These are phyloP conservation scores for Gymnopilus junonius DNA, from an alignment of 768 basidiomycete species.

Conservation along the genomic window DNA sequence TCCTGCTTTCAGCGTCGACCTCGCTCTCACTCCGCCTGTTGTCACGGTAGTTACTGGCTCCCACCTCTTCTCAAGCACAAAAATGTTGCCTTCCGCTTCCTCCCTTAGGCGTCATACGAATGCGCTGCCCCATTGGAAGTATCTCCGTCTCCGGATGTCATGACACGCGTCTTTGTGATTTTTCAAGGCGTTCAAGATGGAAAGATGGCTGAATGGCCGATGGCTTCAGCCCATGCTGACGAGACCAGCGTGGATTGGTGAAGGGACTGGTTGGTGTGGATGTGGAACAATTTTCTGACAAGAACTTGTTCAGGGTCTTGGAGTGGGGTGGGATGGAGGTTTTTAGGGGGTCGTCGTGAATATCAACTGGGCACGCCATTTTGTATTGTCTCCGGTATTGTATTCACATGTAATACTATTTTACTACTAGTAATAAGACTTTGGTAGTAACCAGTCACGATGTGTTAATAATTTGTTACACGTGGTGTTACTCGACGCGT, in stretches of 20 bases:
- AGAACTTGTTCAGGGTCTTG: conserved; percentile 39
- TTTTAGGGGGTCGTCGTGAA: not conserved
- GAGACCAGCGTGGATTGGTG: conserved; percentile 30
- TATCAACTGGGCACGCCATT: no score
- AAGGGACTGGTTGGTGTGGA: conserved; percentile 40
- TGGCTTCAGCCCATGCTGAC: conserved; percentile 19
- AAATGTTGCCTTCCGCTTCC: conserved; percentile 47
- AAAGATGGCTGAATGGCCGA: conserved; percentile 29
- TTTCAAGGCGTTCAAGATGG: conserved; percentile 40
- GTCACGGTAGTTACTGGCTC: conserved; percentile 44
- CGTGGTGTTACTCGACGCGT: not conserved
- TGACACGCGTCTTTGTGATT: conserved; percentile 52
- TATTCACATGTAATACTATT: no score
- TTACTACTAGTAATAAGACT: no score
- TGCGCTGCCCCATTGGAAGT: conserved; percentile 41
- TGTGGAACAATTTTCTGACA: conserved; percentile 25
- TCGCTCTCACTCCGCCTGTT: not conserved
- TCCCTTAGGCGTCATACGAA: conserved; percentile 47
- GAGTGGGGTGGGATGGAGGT: conserved; percentile 57
- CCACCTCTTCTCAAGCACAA: conserved; percentile 43
- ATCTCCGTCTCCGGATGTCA: conserved; percentile 44
- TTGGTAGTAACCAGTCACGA: no score
- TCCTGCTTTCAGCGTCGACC: not conserved
- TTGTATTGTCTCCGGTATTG: not conserved
- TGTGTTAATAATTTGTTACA: not conserved